phyloP scores from a whole-genome alignment of 1,284 basidiomycete genomes.

The Chalciporus piperatoides region DNA sequence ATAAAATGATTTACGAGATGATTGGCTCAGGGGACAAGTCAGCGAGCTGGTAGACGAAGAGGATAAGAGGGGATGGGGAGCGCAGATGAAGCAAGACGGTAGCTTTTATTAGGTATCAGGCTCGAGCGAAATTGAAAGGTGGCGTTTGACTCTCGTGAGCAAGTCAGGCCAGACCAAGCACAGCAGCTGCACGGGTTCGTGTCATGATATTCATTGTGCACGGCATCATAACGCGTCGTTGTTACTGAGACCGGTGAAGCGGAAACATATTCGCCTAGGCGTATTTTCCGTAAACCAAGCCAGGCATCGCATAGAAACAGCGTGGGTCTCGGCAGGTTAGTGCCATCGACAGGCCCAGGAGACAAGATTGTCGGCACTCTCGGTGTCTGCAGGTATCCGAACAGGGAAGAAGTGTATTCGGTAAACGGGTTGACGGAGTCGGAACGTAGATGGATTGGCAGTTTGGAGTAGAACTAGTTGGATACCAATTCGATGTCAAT shows the following conservation, averaged over 20 bases:
- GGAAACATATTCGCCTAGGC: neutral
- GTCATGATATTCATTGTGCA: neutral
- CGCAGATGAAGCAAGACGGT: neutral
- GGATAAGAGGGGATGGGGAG: neutral
- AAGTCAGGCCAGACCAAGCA: neutral
- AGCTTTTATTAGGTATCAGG: neutral
- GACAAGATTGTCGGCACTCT: neutral
- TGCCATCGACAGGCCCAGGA: neutral
- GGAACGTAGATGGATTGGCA: neutral
- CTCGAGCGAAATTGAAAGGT: neutral
- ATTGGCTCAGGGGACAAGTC: neutral
- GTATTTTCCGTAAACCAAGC: neutral
- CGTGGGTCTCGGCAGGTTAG: neutral
- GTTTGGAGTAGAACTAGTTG: too few relatives aligned
- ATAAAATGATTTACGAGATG: neutral
- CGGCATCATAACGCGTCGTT: too few relatives aligned
- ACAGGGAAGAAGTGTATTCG: neutral
- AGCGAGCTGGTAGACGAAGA: neutral
- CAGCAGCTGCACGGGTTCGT: neutral
- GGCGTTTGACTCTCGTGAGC: slow-evolving; percentile 1
- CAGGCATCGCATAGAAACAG: neutral
- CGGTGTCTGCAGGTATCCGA: neutral
- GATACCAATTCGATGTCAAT: too few relatives aligned
- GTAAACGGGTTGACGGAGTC: too few relatives aligned
- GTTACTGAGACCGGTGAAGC: neutral